Percentiles rank a stretch among this genome's conserved stretches.
phyloP scores from a whole-genome alignment of 768 basidiomycete genomes.

The Naematelia encephala region DNA sequence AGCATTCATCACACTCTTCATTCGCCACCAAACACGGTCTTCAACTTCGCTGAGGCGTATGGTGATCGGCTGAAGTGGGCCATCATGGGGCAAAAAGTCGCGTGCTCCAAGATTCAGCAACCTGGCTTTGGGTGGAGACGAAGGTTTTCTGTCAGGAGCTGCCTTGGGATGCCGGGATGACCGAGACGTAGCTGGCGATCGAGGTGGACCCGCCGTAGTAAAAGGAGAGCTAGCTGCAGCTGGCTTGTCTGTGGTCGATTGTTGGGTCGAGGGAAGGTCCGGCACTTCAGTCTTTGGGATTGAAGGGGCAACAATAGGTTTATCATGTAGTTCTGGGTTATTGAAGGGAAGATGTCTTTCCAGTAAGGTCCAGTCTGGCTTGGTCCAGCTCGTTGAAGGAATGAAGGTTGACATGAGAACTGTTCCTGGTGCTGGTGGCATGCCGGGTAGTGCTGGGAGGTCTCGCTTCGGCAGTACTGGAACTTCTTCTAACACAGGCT shows the following conservation, averaged over 20 bases:
- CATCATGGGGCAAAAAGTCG: conserved; percentile 25
- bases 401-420: conserved; percentile 31
- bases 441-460: conserved; percentile 18
- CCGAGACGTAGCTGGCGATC: neutral
- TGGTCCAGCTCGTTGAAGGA: conserved; percentile 22
- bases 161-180: neutral
- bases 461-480: conserved; percentile 1
- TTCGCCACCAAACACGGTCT: conserved; percentile 30
- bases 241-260: neutral
- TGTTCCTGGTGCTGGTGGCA: conserved; percentile 21
- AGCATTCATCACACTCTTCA: conserved; percentile 21
- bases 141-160: neutral
- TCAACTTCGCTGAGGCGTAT: conserved; percentile 28
- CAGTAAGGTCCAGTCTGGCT: conserved; percentile 28
- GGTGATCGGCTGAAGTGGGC: conserved; percentile 26
- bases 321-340: conserved; percentile 17
- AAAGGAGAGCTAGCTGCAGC: neutral
- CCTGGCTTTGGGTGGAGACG: conserved; percentile 1
- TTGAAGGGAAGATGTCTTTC: conserved; percentile 31
- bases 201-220: neutral
- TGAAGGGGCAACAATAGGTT: neutral
- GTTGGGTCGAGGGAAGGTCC: neutral
- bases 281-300: neutral
- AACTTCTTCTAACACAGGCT: neutral
- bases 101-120: conserved; percentile 27